Base-by-base conservation (phyloP, 164 flowering plant genomes). In the Chimonanthus praecox region DNA sequence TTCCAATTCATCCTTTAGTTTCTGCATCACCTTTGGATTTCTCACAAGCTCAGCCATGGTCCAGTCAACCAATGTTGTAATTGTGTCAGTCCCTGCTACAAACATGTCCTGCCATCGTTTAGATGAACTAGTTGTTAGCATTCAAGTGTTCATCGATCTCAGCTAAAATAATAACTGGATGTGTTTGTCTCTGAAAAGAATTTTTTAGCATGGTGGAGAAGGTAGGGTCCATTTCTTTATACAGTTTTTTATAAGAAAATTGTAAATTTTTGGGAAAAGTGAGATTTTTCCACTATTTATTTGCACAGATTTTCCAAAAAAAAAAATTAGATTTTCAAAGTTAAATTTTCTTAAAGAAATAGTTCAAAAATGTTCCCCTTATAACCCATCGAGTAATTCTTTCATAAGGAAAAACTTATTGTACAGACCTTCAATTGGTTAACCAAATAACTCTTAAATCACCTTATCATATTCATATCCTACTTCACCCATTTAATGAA, bases 1-100 rank as follows among this genome's bases (percentile, higher is more conserved):
- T 47, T 67, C 15, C 50, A 67, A 10, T 48, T 67, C 70, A 15
- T 67, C 70, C 51, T 3, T 54, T 71, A 64, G 64, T 16, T 48
- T 67, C 13, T 47, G n/a, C 70, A 67, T 67, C 13, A 6, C 18
- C 9, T 16, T 13, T 4, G 70, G 50, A 47, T 47, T 67, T 46
- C 47, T 67, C 20, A 67, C 47, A 8, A 67, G 70, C 51, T 67
- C 51, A 2, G 51, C 10, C 70, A 67, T 67, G 9, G 70, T 46
- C 70, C 70, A 67, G 3, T 67, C 70, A 7, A 67, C 20, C 70
- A 46, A n/a, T 5, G 70, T 7, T 11, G 70, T 47, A 8, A 21
- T 46, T 46, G 70, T 67, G 33, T 67, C 70, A 6, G 51, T 43
- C 18, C 70, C 70, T 9, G 70, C 51, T 3, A 2, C 43, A 7